A percentile compares a stretch with the other conserved stretches of the same genome.
Evolutionary conservation across 768 basidiomycete genomes (phyloP).

Genomic region (Phanerodontia chrysosporium): DNA sequence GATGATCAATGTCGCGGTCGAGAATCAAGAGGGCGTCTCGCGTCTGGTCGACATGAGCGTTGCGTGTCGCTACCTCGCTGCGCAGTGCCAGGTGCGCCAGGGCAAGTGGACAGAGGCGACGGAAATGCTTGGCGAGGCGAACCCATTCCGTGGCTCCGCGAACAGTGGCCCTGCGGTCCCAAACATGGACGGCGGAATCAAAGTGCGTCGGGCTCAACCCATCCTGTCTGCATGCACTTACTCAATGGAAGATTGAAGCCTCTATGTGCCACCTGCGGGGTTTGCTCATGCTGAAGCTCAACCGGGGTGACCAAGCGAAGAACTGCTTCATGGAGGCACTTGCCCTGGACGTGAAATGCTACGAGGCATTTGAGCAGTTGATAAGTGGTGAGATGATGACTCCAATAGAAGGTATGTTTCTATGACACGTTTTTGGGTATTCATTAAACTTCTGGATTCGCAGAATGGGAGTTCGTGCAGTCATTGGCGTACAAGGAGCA

Average conservation of each 20-base stretch:
- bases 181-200: conserved; percentile 90
- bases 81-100: conserved; percentile 89
- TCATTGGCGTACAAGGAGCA: conserved; percentile 79
- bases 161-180: conserved; percentile 68
- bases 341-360: conserved; percentile 92
- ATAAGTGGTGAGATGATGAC: conserved; percentile 95
- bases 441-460: not conserved
- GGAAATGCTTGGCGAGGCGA: conserved; percentile 89
- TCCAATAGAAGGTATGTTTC: conserved; percentile 78
- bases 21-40: conserved; percentile 61
- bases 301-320: conserved; percentile 87
- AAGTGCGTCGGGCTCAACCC: conserved; percentile 44
- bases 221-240: not conserved
- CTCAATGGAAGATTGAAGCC: conserved; percentile 71
- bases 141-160: conserved; percentile 75
- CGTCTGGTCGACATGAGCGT: conserved; percentile 91
- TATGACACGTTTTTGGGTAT: conserved; percentile 7
- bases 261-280: conserved; percentile 96
- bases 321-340: conserved; percentile 95
- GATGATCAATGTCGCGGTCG: conserved; percentile 64
- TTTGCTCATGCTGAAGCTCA: conserved; percentile 89
- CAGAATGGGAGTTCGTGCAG: conserved; percentile 97
- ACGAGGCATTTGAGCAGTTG: conserved; percentile 90
- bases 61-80: conserved; percentile 93
- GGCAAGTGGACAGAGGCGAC: conserved; percentile 91